Percentiles rank a stretch among this genome's conserved stretches.
phyloP scores from a whole-genome alignment of 345 rosid genomes.

The Linum tenue region DNA sequence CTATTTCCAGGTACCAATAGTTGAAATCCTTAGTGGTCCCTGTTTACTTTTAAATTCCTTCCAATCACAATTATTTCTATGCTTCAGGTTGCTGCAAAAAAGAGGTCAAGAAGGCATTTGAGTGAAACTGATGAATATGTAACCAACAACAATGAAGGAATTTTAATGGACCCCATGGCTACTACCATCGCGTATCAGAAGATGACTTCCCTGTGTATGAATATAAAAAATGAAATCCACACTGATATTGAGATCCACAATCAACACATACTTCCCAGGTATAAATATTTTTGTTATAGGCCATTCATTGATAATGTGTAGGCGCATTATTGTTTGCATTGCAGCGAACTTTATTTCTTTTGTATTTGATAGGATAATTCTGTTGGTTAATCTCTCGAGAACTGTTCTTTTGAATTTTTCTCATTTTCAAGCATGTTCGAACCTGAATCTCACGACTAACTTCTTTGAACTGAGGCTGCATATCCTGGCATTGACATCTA shows the following conservation, averaged over 20 bases:
- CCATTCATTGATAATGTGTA: neutral
- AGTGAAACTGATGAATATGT: slow-evolving; percentile 90
- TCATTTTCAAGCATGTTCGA: too few relatives aligned
- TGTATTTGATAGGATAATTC: neutral
- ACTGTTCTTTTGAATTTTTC: neutral
- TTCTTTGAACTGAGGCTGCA: too few relatives aligned
- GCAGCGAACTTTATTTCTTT: neutral
- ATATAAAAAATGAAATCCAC: slow-evolving; percentile 68
- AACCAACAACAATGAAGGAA: slow-evolving; percentile 42
- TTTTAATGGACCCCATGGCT: slow-evolving; percentile 53
- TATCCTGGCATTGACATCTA: neutral
- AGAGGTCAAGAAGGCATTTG: slow-evolving; percentile 78
- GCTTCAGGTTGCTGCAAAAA: slow-evolving; percentile 71
- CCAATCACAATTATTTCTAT: slow-evolving; percentile 1
- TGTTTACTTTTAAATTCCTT: neutral
- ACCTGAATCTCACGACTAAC: too few relatives aligned
- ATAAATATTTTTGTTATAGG: slow-evolving; percentile 1
- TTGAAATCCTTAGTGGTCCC: neutral
- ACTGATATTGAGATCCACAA: slow-evolving; percentile 92
- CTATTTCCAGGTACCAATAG: slow-evolving; percentile 72
- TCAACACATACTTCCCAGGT: slow-evolving; percentile 91
- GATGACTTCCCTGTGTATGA: slow-evolving; percentile 68
- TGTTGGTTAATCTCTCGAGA: neutral
- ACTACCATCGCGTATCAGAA: slow-evolving; percentile 82
- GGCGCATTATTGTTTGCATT: neutral